Conservation (phyloP, 2,329 filamentous ascomycete species). For the Penicillium thymicola region DNA sequence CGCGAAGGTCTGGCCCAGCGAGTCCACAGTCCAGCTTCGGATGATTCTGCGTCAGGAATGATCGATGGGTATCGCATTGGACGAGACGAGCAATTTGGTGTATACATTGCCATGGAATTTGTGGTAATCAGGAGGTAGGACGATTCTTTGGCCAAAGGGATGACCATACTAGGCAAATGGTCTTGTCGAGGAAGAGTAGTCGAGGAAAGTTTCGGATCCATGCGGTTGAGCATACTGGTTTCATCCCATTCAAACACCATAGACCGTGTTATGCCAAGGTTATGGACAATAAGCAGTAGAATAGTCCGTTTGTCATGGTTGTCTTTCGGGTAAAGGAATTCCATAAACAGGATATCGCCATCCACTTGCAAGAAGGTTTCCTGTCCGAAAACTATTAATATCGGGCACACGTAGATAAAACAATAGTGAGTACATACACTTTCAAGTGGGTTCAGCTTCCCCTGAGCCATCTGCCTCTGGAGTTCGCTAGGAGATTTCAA, state of each 20-base stretch:
- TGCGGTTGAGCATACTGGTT: slow-evolving; percentile 53
- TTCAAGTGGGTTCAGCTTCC: slow-evolving; percentile 59
- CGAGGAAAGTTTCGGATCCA: neutral
- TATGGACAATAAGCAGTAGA: slow-evolving; percentile 62
- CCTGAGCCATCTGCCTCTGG: slow-evolving; percentile 50
- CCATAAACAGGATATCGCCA: slow-evolving; percentile 79
- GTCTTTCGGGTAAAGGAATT: slow-evolving; percentile 72
- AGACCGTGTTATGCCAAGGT: slow-evolving; percentile 46
- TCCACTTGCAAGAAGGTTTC: slow-evolving; percentile 54
- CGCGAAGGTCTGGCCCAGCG: slow-evolving; percentile 79
- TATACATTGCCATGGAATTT: slow-evolving; percentile 51
- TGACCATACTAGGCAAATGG: slow-evolving; percentile 64
- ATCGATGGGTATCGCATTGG: slow-evolving; percentile 32
- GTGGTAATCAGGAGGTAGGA: slow-evolving; percentile 69
- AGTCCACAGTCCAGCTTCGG: slow-evolving; percentile 64
- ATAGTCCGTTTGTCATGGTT: slow-evolving; percentile 69
- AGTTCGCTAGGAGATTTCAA: slow-evolving; percentile 56
- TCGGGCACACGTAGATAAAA: neutral
- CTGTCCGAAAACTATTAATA: slow-evolving; percentile 24
- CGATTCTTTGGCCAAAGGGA: slow-evolving; percentile 67
- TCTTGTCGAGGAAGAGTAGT: slow-evolving; percentile 27
- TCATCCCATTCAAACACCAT: slow-evolving; percentile 56
- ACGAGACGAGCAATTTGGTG: slow-evolving; percentile 37
- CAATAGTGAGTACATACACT: slow-evolving; percentile 39
- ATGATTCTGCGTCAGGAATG: slow-evolving; percentile 24